Evolutionary conservation across 1,284 basidiomycete species (phyloP), one percentile per base, ranked within the genome.

Genomic region (Polyporus tsugae): DNA sequence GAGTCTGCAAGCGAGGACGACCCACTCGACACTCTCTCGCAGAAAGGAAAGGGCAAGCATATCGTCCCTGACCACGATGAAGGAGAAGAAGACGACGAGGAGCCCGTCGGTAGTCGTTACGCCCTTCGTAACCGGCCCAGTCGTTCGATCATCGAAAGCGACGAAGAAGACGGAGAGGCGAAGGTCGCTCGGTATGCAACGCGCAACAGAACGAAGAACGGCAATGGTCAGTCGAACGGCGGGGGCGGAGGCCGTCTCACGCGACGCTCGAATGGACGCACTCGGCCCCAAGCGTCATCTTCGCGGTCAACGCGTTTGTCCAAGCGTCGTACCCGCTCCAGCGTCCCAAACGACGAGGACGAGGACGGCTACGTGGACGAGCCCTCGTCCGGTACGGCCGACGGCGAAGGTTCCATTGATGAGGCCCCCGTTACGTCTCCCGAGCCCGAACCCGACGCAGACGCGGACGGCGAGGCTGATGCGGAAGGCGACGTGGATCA

Each of bases 371-470:
- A 88, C 69, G 80, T 87, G 29, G 85, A 87, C 55, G 74, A 77
- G 22, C 71, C 74, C 11, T 83, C 84, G 1, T 85, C 86, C 0
- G 82, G 81, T 10, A 89, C 90, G 13, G 85, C 81, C 4, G 86
- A 88, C 68, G 88, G 84, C 1, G 89, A 88, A 58, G 88, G 84
- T 1, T 89, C 86, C 5, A 75, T 89, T 19, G 89, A 89, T 58
- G 87, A 89, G 55, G 86, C 82, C 19, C 81, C 81, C 6, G 82
- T 79, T 33, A 85, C 85, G 1, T 85, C 87, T 6, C 85, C 89
- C 10, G 82, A 84, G 44, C 80, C 80, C 5, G 83, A 84, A 39
- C 82, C 84, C 13, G 86, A 82, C 19, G 85, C 76, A 17, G 75
- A 80, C 36, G 86, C 84, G 25, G 84, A 87, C 35, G 87, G 82